These are phyloP conservation scores for Pichia sp. DNA, from an alignment of 1,139 yeast species.

Conservation along the genomic window DNA sequence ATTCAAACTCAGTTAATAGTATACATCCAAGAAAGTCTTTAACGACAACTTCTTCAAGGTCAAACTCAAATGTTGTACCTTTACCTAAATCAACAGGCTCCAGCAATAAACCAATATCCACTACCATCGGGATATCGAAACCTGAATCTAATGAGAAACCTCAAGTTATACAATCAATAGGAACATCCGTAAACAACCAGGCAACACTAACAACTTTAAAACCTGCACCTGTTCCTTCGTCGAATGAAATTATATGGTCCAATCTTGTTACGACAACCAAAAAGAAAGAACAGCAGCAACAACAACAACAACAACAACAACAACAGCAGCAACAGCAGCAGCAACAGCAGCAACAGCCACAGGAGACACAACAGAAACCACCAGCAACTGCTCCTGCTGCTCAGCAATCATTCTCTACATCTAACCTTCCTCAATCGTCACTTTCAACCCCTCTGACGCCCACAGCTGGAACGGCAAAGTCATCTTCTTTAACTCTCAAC, in stretches of 20 bases:
- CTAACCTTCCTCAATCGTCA: no score
- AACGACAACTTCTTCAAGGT: conserved; percentile 6
- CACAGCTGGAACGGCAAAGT: not conserved
- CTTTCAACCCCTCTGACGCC: no score
- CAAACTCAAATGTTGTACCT: conserved; percentile 12
- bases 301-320: not conserved
- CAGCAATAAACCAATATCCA: not conserved
- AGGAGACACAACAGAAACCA: not conserved
- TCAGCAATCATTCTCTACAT: no score
- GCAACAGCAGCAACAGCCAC: conserved; percentile 2
- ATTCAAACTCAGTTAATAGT: conserved; percentile 4
- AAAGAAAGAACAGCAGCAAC: conserved; percentile 8
- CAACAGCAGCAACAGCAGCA: conserved; percentile 3
- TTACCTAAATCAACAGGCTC: conserved; percentile 13
- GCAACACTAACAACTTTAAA: conserved; percentile 39
- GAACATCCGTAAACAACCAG: conserved; percentile 11
- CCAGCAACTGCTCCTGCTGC: conserved; percentile 3
- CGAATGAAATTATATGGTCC: conserved; percentile 62
- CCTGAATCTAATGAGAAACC: conserved; percentile 9
- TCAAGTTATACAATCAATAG: conserved; percentile 15
- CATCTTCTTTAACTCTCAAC: not conserved
- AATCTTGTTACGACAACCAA: conserved; percentile 51
- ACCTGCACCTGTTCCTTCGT: conserved; percentile 62
- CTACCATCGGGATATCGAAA: not conserved
- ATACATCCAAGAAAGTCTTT: conserved; percentile 5